Conservation (phyloP, 148 eudicot species). For the Hydrangea macrophylla region DNA sequence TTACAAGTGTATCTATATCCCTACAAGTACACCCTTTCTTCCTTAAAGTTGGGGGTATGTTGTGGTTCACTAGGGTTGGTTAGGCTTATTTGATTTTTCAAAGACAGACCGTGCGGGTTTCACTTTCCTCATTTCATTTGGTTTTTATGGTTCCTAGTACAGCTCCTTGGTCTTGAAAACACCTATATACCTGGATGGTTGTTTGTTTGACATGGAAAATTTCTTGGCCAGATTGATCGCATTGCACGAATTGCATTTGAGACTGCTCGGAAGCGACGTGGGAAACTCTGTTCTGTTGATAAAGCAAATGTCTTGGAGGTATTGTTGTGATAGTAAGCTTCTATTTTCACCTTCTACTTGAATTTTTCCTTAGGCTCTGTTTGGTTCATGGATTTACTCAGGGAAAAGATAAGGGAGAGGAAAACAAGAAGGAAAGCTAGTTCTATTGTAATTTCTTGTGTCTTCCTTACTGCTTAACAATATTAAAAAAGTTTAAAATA, state of each 20-base stretch:
- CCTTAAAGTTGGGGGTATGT: not conserved
- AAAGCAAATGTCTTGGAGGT: conserved; percentile 99
- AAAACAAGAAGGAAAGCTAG: no score
- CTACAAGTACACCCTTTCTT: not conserved
- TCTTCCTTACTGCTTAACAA: no score
- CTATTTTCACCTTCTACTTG: not conserved
- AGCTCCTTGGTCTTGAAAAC: not conserved
- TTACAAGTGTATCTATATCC: not conserved
- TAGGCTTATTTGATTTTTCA: not conserved
- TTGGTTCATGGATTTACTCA: no score
- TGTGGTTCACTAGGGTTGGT: not conserved
- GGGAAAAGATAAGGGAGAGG: no score
- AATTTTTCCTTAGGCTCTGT: no score
- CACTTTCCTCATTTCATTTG: not conserved
- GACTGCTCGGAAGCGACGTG: conserved; percentile 82
- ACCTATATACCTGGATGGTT: not conserved
- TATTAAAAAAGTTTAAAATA: no score
- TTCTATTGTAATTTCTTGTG: no score
- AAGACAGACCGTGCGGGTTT: not conserved
- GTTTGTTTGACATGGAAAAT: not conserved
- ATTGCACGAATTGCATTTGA: conserved; percentile 97
- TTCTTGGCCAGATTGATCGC: conserved; percentile 69
- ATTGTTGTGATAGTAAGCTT: not conserved
- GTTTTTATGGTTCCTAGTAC: not conserved
- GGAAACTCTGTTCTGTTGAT: conserved; percentile 97